A percentile compares a stretch with the other conserved stretches of the same genome.
These are phyloP conservation scores for Exophiala calicioides DNA, from an alignment of 2,329 filamentous ascomycete genomes.

Conservation along the genomic window DNA sequence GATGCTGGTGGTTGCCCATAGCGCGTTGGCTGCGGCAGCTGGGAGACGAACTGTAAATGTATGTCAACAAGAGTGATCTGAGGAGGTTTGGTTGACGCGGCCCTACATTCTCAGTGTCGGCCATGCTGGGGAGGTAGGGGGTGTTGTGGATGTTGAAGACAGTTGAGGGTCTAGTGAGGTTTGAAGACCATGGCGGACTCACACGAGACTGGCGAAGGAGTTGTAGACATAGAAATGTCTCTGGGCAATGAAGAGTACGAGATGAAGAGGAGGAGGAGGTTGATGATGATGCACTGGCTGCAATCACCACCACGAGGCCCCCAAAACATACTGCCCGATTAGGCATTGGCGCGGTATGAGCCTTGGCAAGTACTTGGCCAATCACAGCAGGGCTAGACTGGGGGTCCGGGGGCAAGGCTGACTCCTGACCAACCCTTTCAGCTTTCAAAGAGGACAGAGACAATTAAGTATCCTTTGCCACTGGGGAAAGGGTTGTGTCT, in stretches of 20 bases:
- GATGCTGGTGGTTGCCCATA: conserved; percentile 32
- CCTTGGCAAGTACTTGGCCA: not conserved
- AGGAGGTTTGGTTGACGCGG: not conserved
- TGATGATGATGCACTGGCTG: not conserved
- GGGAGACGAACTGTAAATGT: conserved; percentile 34
- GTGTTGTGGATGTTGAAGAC: not conserved
- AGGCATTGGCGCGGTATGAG: conserved; percentile 1
- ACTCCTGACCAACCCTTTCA: no score
- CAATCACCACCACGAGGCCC: not conserved
- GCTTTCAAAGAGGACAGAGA: no score
- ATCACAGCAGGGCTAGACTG: not conserved
- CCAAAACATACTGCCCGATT: conserved; percentile 3
- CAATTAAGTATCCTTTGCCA: no score
- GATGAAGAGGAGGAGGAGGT: no score
- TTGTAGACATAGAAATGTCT: not conserved
- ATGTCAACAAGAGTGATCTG: conserved; percentile 14
- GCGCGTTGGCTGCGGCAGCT: conserved; percentile 38
- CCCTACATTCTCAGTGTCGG: conserved; percentile 28
- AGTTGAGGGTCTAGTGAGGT: not conserved
- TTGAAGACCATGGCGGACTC: conserved; percentile 2
- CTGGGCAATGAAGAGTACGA: not conserved
- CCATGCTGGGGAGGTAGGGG: conserved; percentile 17
- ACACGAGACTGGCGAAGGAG: not conserved
- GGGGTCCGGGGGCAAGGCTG: no score
- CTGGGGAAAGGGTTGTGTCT: no score